Conservation (phyloP, 192 early-diverging fungal genomes). For the Mortierella alpina region DNA sequence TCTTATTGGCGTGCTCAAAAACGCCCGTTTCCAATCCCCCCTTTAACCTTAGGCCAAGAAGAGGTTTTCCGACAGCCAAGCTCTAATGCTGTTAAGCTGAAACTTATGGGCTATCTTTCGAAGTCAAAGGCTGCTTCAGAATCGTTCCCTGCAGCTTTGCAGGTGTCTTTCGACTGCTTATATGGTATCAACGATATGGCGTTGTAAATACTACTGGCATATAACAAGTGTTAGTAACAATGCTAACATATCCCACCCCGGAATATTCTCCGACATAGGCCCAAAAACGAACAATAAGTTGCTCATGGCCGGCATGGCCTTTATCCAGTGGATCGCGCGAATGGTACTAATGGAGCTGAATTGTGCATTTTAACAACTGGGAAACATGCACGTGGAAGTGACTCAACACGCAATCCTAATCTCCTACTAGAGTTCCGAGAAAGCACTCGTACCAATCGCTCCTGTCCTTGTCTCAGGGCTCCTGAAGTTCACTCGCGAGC, state of each 20-base stretch:
- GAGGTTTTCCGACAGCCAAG: conserved; percentile 52
- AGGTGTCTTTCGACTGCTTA: conserved; percentile 83
- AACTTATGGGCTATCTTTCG: conserved; percentile 69
- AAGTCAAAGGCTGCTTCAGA: conserved; percentile 78
- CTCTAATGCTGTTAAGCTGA: conserved; percentile 67
- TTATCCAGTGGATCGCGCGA: conserved; percentile 89
- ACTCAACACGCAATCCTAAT: background rate
- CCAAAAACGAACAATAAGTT: conserved; percentile 74
- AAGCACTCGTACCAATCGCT: conserved; percentile 70
- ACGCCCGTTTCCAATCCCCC: background rate
- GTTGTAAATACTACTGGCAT: too few species aligned
- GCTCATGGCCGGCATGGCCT: conserved; percentile 78
- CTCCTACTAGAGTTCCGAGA: conserved; percentile 49
- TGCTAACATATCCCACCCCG: background rate
- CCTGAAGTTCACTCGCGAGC: conserved; percentile 68
- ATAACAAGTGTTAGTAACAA: background rate
- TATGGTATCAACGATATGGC: conserved; percentile 63
- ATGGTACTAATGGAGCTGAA: conserved; percentile 61
- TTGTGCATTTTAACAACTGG: background rate
- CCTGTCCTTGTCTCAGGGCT: conserved; percentile 78
- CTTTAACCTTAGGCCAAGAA: conserved; percentile 26
- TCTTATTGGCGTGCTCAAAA: background rate
- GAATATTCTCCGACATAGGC: conserved; percentile 50
- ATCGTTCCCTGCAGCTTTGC: conserved; percentile 73
- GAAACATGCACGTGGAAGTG: too few species aligned